Conservation (phyloP, 768 basidiomycete genomes). For the Clavaria fumosa region DNA sequence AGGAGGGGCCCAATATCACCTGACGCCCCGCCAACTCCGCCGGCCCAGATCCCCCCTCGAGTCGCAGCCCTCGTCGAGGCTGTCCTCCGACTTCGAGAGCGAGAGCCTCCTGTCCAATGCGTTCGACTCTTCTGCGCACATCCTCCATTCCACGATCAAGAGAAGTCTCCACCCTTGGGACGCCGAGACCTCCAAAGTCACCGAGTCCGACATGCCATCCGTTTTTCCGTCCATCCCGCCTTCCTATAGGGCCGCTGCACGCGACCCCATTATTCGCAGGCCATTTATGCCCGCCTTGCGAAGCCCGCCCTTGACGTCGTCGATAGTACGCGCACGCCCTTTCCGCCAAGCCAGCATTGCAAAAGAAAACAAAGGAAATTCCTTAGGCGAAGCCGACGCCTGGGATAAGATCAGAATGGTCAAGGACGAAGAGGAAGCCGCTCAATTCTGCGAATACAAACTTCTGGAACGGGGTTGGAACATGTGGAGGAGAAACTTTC, state of each 20-base stretch:
- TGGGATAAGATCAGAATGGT: constrained; percentile 66
- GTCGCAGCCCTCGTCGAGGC: not conserved
- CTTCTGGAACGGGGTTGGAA: constrained; percentile 60
- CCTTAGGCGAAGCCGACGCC: too few relatives aligned
- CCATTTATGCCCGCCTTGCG: constrained; percentile 8
- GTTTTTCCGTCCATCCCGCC: constrained; percentile 29
- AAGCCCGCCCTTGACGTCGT: too few relatives aligned
- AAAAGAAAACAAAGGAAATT: constrained; percentile 57
- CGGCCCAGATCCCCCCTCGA: constrained; percentile 4
- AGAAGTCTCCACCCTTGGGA: constrained; percentile 2
- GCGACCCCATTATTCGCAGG: constrained; percentile 13
- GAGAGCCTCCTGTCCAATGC: too few relatives aligned
- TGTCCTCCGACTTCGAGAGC: too few relatives aligned
- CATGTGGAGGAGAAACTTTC: constrained; percentile 54
- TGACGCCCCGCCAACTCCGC: constrained; percentile 6
- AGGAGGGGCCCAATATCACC: constrained; percentile 3
- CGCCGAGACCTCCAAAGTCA: constrained; percentile 12
- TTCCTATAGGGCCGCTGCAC: constrained; percentile 31
- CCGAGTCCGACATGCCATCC: constrained; percentile 20
- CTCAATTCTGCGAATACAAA: constrained; percentile 44
- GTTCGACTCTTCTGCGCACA: too few relatives aligned
- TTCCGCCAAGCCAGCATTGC: constrained; percentile 31
- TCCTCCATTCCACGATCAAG: constrained; percentile 6
- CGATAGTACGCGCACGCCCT: constrained; percentile 4
- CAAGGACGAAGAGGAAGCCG: constrained; percentile 57